Conservation (phyloP, 768 basidiomycete genomes). For the Sporobolomyces pararoseus region DNA sequence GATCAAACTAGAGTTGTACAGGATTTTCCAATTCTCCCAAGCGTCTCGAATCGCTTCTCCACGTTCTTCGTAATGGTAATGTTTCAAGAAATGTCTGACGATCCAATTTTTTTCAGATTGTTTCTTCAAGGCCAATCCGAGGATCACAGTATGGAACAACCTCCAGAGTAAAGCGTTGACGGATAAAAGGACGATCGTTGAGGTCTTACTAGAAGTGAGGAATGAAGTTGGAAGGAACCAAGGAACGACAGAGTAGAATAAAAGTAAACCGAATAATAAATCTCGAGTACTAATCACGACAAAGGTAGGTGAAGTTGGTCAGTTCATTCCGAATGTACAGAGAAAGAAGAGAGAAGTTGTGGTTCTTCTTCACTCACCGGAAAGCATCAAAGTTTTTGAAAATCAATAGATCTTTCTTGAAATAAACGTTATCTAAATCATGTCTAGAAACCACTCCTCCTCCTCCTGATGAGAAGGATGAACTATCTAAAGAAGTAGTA, state of each 20-base stretch:
- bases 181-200: slow-evolving; percentile 67
- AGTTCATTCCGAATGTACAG: background rate
- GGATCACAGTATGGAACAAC: slow-evolving; percentile 77
- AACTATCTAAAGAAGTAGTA: background rate
- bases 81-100: slow-evolving; percentile 78
- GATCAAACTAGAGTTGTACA: slow-evolving; percentile 86
- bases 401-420: slow-evolving; percentile 78
- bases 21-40: slow-evolving; percentile 88
- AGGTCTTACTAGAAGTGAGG: slow-evolving; percentile 53
- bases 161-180: slow-evolving; percentile 80
- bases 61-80: slow-evolving; percentile 78
- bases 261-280: slow-evolving; percentile 69
- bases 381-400: slow-evolving; percentile 77
- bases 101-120: slow-evolving; percentile 84
- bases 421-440: slow-evolving; percentile 84
- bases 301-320: no score
- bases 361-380: no score
- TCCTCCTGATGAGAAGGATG: background rate
- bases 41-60: slow-evolving; percentile 85
- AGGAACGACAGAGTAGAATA: slow-evolving; percentile 63
- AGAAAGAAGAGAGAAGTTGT: slow-evolving; percentile 12
- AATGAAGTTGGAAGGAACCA: slow-evolving; percentile 58
- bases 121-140: slow-evolving; percentile 75
- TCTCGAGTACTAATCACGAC: slow-evolving; percentile 66
- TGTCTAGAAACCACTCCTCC: slow-evolving; percentile 57